Base-by-base conservation (phyloP, 2,329 filamentous ascomycete genomes). In the Fusarium sororula region DNA sequence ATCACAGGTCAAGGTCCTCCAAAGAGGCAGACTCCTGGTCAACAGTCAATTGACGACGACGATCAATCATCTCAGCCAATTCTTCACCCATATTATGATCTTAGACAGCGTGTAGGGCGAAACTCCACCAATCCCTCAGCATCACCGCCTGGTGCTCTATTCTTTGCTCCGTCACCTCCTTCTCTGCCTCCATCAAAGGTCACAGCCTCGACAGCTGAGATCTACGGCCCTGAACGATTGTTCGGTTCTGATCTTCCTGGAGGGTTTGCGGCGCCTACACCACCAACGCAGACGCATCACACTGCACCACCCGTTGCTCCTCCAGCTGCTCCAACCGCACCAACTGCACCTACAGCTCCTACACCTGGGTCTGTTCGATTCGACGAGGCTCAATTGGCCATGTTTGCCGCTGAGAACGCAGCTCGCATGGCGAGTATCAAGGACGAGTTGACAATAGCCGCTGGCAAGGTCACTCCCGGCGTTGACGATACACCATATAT, bases 401-500 rank as follows among this genome's bases (percentile, higher is more conserved):
- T 85, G 81, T 79, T 82, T 48, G 79, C 81, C 42, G 78, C 80
- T 24, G 77, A 79, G 51, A 80, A 80, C 71, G 67, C 80, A 41
- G 77, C 79, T 51, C 78, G 73, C 59, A 82, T 82, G 78, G 74
- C 77, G 53, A 78, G 83, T 58, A 86, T 89, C 78, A 88, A 88
- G 60, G 87, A 90, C 61, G 85, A 88, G 48, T 79, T 89, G 41
- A 83, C 86, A 55, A 82, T 87, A 60, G 84, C 86, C 24, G 87
- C 82, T 42, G 84, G 86, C 66, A 85, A 85, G 45, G 86, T 90
- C 63, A 96, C 94, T 0, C 95, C 95, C 0, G 94, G 92, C 15
- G 86, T 94, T 44, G 95, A 98, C 78, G 93, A 97, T 79, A 93
- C 91, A 14, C 95, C 94, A 1, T 97, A 95, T 81, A 94, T 98